Percentiles rank a stretch among this genome's conserved stretches.
Evolutionary conservation across 202 grass and related monocot genomes (phyloP).

Genomic region (Schoenoplectus triqueter): DNA sequence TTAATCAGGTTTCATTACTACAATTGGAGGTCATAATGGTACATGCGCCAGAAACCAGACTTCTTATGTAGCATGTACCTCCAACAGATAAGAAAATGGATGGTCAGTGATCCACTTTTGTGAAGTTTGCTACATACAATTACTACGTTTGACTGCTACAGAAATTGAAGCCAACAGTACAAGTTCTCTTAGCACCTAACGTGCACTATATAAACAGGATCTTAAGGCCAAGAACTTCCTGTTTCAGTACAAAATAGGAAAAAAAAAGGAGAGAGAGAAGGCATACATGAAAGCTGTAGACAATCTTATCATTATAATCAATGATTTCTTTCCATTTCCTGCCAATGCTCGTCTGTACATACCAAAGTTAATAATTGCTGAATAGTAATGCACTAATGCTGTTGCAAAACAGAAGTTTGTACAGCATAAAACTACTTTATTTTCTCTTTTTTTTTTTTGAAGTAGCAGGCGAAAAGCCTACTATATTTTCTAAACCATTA

Average conservation of each 20-base stretch:
- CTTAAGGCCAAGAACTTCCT: background rate
- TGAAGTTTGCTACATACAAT: background rate
- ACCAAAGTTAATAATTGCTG: conserved; percentile 28
- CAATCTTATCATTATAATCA: conserved; percentile 89
- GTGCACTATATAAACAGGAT: background rate
- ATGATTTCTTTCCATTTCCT: conserved; percentile 99
- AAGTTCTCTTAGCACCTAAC: background rate
- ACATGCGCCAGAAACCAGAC: background rate
- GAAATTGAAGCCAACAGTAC: background rate
- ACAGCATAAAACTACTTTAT: background rate
- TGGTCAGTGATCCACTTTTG: background rate
- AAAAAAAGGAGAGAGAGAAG: conserved; percentile 16
- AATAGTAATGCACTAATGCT: background rate
- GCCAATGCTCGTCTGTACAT: conserved; percentile 85
- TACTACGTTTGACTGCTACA: background rate
- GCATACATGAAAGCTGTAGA: conserved; percentile 93
- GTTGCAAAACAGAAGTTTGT: background rate
- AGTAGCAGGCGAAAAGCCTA: too few species aligned
- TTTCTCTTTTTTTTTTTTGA: too few species aligned
- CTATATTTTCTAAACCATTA: background rate
- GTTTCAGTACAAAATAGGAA: background rate
- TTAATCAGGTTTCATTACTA: background rate
- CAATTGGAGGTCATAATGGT: background rate
- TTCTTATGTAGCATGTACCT: background rate
- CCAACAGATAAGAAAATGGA: background rate